Base-by-base conservation (phyloP, 1,139 yeast genomes). In the Yamadazyma kanchanaburiensis region DNA sequence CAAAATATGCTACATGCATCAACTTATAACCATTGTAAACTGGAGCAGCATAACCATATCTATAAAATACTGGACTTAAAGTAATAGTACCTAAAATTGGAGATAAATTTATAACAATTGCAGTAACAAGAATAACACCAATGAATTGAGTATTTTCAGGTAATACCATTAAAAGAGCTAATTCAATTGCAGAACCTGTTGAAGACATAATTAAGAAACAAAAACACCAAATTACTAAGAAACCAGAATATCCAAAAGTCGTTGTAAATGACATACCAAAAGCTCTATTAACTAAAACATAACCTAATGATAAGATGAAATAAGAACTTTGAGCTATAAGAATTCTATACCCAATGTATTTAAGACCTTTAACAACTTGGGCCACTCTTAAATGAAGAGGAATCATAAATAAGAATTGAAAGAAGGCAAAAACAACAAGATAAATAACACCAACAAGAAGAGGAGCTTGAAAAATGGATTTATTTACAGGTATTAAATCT, bases 401-500 rank as follows among this genome's bases (percentile, higher is more conserved):
- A 14, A 60, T 64, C 49, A 79, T 78, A 49, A 80, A 67, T 36
- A 74, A 71, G 46, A 79, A 68, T 40, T 75, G 77, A 54, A 66
- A 58, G 38, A 66, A 61, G 9, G 94, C 77, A 33, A 84, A 57
- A 53, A 86, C 78, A 42, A 85, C 72, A 51, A 81, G 64, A 55
- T 77, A 85, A 53, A 86, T 82, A 34, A 82, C 64, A 28, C 95
- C 95, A 41, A 84, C 80, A 51, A 80, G 86, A 5, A 77, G 54
- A 2, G 89, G 86, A 1, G 86, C 87, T 13, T 69, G 44, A 14
- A 79, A 50, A 3, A 72, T 75, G 2, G 74, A 59, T 42, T 75
- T 62, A 2, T 56, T 54, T 35, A 58, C 65, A 1, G 86, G 84
- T 15, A 69, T 63, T 30, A 64, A 53, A 52, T 81, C 89, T 8